Conservation (phyloP, 2,329 filamentous ascomycete species). For the Ophiostoma montium region DNA sequence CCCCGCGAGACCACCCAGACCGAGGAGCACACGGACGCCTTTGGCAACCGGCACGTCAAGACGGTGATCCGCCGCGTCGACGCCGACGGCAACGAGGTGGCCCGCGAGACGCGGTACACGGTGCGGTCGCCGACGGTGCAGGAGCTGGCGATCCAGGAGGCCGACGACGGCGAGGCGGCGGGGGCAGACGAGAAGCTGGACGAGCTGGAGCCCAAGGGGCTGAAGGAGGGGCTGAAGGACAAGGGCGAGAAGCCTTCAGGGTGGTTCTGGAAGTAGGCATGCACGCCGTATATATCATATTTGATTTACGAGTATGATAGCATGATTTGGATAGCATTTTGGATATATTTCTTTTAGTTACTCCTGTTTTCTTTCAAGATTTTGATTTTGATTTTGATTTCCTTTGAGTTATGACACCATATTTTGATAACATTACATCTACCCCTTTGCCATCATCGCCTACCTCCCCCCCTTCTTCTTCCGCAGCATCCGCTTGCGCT, state of each 20-base stretch:
- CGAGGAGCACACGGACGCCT: conserved; percentile 28
- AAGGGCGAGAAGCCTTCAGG: conserved; percentile 17
- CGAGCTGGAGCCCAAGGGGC: background rate
- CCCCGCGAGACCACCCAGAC: conserved; percentile 18
- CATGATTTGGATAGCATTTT: background rate
- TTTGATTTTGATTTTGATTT: too few relatives aligned
- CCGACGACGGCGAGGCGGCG: background rate
- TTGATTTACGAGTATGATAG: background rate
- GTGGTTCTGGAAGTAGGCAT: conserved; percentile 29
- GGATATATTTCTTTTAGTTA: background rate
- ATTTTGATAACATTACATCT: background rate
- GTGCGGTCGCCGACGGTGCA: conserved; percentile 7
- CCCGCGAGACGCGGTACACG: conserved; percentile 20
- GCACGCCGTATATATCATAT: too few relatives aligned
- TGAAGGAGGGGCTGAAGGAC: background rate
- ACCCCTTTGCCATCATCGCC: background rate
- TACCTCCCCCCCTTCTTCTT: conserved; percentile 32
- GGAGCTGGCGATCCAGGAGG: background rate
- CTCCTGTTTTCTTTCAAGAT: too few relatives aligned
- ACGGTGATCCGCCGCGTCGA: conserved; percentile 27
- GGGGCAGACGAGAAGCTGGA: background rate
- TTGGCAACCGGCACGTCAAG: conserved; percentile 29
- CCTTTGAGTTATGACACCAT: too few relatives aligned
- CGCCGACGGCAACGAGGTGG: conserved; percentile 27
- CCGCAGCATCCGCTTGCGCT: conserved; percentile 67